Conservation (phyloP, 441 rosid genomes). For the Populus trichocarpa region DNA sequence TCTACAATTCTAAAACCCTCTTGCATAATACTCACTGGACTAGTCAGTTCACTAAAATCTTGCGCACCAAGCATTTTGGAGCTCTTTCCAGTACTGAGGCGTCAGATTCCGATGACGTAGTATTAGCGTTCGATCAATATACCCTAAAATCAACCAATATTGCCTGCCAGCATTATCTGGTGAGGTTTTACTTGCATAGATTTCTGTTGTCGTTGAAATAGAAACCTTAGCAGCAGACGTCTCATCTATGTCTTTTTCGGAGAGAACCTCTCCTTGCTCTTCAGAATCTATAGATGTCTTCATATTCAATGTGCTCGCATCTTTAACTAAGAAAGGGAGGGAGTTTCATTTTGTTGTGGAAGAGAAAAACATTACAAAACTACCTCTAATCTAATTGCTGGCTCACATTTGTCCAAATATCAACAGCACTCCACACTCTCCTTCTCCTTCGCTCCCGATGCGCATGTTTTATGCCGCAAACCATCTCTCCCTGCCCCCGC, state of each 20-base stretch:
- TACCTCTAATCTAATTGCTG: too few species aligned
- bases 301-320: conserved; percentile 4
- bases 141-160: not conserved
- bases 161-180: conserved; percentile 8
- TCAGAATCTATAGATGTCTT: conserved; percentile 9
- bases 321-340: conserved; percentile 9
- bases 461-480: too few species aligned
- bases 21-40: conserved; percentile 21
- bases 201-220: conserved; percentile 16
- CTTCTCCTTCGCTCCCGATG: too few species aligned
- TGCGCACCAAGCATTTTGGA: conserved; percentile 18
- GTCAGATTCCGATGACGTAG: conserved; percentile 11
- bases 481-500: too few species aligned
- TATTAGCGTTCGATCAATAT: conserved; percentile 20
- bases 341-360: too few species aligned
- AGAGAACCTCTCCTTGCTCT: conserved; percentile 20
- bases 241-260: conserved; percentile 12
- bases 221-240: conserved; percentile 9
- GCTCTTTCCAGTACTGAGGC: conserved; percentile 5
- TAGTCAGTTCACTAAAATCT: conserved; percentile 19
- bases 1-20: conserved; percentile 43
- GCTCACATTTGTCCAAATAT: too few species aligned
- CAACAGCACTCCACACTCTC: too few species aligned
- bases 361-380: too few species aligned
- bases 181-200: conserved; percentile 7